phyloP scores from a whole-genome alignment of 129 eudicot genomes.

The Kitagawia praeruptora region DNA sequence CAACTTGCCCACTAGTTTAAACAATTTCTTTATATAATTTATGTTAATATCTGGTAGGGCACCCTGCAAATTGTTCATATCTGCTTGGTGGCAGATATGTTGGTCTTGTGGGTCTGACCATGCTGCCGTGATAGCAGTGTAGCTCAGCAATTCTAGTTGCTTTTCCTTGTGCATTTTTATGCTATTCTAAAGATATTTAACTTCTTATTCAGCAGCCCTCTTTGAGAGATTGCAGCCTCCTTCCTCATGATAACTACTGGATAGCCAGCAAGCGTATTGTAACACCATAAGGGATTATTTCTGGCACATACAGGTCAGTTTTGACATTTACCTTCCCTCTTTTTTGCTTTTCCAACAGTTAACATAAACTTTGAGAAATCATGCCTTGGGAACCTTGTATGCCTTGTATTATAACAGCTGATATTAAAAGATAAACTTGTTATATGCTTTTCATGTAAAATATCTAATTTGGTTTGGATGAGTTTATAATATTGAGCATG shows the following conservation, averaged over 20 bases:
- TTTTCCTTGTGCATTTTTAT: not conserved
- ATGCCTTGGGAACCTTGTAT: not conserved
- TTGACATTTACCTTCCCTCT: not conserved
- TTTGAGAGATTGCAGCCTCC: conserved; percentile 54
- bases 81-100: too few species aligned
- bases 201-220: conserved; percentile 32
- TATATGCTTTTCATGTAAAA: not conserved
- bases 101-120: not conserved
- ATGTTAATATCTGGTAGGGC: not conserved
- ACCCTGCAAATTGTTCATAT: not conserved
- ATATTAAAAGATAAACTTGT: not conserved
- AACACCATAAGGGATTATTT: conserved; percentile 55
- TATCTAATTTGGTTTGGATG: not conserved
- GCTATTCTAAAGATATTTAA: not conserved
- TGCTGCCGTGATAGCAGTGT: not conserved
- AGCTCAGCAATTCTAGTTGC: not conserved
- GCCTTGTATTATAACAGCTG: not conserved
- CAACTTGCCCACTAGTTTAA: too few species aligned
- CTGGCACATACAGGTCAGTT: conserved; percentile 89
- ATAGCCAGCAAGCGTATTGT: conserved; percentile 87
- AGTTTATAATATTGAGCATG: not conserved
- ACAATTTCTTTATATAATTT: too few species aligned
- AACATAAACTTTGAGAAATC: not conserved
- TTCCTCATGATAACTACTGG: conserved; percentile 63
- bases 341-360: not conserved